phyloP scores from a whole-genome alignment of 306 rosid genomes.

The Cucumis sativus region DNA sequence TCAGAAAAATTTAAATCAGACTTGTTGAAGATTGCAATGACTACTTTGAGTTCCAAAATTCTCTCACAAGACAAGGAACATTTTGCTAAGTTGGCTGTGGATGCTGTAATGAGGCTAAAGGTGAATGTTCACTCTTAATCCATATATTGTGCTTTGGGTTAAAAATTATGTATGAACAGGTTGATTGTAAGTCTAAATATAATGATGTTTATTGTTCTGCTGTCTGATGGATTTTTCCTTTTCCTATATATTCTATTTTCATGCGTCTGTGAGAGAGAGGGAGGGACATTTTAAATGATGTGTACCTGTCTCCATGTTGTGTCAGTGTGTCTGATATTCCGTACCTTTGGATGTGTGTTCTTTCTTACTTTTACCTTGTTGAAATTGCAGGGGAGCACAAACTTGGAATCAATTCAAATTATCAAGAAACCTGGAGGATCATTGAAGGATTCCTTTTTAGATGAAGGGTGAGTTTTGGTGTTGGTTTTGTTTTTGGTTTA shows the following conservation, averaged over 20 bases:
- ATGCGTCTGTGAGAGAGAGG: background rate
- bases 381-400: conserved; percentile 87
- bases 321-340: background rate
- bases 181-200: background rate
- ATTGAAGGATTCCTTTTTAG: conserved; percentile 71
- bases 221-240: background rate
- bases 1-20: conserved; percentile 81
- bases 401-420: conserved; percentile 84
- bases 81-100: conserved; percentile 83
- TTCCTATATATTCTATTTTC: background rate
- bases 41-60: conserved; percentile 95
- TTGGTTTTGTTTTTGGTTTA: background rate
- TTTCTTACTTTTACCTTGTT: background rate
- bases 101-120: conserved; percentile 93
- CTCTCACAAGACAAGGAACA: conserved; percentile 93
- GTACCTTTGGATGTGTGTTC: background rate
- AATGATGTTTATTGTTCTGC: background rate
- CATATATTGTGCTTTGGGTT: background rate
- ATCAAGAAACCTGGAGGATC: conserved; percentile 98
- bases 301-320: background rate
- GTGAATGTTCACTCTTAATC: conserved; percentile 18
- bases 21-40: conserved; percentile 92
- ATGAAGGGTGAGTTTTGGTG: conserved; percentile 63
- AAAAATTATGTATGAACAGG: background rate
- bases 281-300: background rate